Base-by-base conservation (phyloP, 1,284 basidiomycete genomes). In the Psilocybe mexicana region DNA sequence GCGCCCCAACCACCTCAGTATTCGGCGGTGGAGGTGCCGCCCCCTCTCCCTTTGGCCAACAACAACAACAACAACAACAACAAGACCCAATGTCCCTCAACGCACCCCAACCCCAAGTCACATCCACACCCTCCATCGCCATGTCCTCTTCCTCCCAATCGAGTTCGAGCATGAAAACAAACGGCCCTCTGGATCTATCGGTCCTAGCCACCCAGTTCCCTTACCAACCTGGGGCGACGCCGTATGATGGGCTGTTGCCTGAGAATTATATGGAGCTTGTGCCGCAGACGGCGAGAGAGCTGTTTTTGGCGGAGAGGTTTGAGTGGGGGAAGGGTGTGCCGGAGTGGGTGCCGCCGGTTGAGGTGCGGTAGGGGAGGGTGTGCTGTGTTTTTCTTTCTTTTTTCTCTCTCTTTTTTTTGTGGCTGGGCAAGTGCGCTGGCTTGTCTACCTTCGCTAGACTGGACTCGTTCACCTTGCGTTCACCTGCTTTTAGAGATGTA, bases 341-440 rank as follows among this genome's bases (percentile, higher is more conserved):
- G 0, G 84, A 92, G 50, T 85, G 85, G 76, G 79, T 90, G 48
- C 93, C 93, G 38, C 93, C 93, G 2, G 65, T 88, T 58, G 85
- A 87, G 8, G 63, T 65, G 52, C 58, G 63, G 53, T 64, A 60
- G 23, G 35, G n/a, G n/a, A n/a, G n/a, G n/a, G n/a, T n/a, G n/a
- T n/a, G n/a, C n/a, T n/a, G n/a, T n/a, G n/a, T n/a, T 44, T 25
- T 43, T 8, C 18, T 44, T 18, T 18, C 3, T 45, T 10, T 28
- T 28, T n/a, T 25, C 2, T 28, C 11, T 10, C 3, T 12, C 30
- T 11, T 28, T 5, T 7, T 25, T 10, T 46, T 46, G 24, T 46
- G 18, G 3, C 24, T 18, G 18, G 18, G 18, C 0, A 0, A 44
- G 43, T 4, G 18, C 18, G 18, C 18, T 18, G 18, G 18, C 18